These are phyloP conservation scores for Alternaria gaisen DNA, from an alignment of 2,329 filamentous ascomycete species.

Conservation along the genomic window DNA sequence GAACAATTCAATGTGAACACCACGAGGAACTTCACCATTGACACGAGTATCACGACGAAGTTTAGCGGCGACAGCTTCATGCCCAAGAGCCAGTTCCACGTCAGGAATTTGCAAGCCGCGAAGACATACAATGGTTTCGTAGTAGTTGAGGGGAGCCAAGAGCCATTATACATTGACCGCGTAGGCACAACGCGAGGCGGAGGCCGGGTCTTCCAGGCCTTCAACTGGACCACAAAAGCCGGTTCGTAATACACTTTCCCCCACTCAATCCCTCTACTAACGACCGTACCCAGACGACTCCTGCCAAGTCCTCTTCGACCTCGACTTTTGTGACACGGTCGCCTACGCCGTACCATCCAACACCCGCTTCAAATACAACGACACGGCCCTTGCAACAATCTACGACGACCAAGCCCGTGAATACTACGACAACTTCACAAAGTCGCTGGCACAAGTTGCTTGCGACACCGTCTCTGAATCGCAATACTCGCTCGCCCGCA, in stretches of 20 bases:
- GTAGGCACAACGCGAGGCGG: slow-evolving; percentile 69
- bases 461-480: slow-evolving; percentile 80
- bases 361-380: slow-evolving; percentile 66
- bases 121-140: slow-evolving; percentile 78
- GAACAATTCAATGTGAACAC: slow-evolving; percentile 71
- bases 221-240: slow-evolving; percentile 79
- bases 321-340: slow-evolving; percentile 87
- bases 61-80: slow-evolving; percentile 62
- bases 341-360: slow-evolving; percentile 93
- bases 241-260: slow-evolving; percentile 59
- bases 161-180: slow-evolving; percentile 55
- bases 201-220: slow-evolving; percentile 75
- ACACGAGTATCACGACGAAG: slow-evolving; percentile 75
- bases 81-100: slow-evolving; percentile 88
- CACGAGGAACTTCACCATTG: slow-evolving; percentile 62
- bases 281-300: slow-evolving; percentile 67
- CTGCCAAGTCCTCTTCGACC: slow-evolving; percentile 84
- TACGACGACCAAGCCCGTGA: slow-evolving; percentile 79
- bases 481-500: slow-evolving; percentile 81
- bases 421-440: slow-evolving; percentile 80
- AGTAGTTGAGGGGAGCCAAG: slow-evolving; percentile 67
- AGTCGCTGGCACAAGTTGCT: slow-evolving; percentile 81
- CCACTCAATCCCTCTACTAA: slow-evolving; percentile 7
- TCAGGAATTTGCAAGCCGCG: slow-evolving; percentile 76
- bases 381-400: slow-evolving; percentile 68